Evolutionary conservation across 768 basidiomycete species (phyloP), one percentile per base, ranked within the genome.

Genomic region (Lactarius pseudohatsudake): DNA sequence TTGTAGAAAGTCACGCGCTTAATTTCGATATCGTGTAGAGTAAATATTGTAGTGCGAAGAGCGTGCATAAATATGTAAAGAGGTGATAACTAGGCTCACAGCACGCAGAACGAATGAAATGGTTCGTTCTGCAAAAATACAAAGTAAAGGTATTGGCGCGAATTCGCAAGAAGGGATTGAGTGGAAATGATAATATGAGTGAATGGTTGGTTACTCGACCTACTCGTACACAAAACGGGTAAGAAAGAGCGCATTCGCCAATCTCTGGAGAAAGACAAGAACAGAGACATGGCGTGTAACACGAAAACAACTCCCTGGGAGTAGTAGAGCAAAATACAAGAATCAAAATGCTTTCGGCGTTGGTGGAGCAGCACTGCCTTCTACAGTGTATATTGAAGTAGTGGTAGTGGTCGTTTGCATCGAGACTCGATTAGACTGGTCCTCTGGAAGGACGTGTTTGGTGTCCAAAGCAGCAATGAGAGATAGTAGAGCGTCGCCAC

Each of bases 381-480:
- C 68, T n/a, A 55, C 30, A 18, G 55, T 1, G 47, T 65, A 69
- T 45, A 43, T 3, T 8, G 70, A 66, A 54, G 41, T 54, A n/a
- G 26, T 7, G 20, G 41, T 54, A n/a, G 26, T 7, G 20, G 32
- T 53, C 28, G 70, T 54, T 28, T 59, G 56, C 22, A 64, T 34
- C 16, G 68, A 69, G 15, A 22, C 20, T 30, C 70, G 61, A 26
- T 10, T 26, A 7, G 5, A 7, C 13, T n/a, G 47, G 4, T 59
- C 54, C 40, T 69, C 60, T 22, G 59, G 11, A 11, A 16, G 2
- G 18, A 6, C 18, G 20, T 40, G 56, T 26, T 59, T 16, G 30
- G 20, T 32, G 60, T 64, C 57, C 28, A 71, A 55, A 41, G 69
- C 70, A 10, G 70, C 70, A 56, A 71, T 57, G 36, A 71, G 65